These are phyloP conservation scores for Fusarium pseudograminearum DNA, from an alignment of 2,329 filamentous ascomycete genomes.

Conservation along the genomic window DNA sequence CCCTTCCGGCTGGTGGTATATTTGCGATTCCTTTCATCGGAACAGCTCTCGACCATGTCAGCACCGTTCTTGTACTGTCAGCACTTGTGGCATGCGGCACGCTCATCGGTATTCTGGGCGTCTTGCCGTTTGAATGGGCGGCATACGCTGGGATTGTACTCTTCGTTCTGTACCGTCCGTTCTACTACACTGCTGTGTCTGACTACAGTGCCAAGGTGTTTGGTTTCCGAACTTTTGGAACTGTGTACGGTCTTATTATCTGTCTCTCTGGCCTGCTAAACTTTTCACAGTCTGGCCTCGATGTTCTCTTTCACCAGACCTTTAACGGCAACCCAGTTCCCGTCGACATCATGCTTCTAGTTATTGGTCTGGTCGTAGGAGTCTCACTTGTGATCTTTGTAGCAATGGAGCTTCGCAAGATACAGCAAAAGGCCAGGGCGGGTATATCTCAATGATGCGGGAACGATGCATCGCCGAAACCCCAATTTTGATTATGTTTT, in stretches of 20 bases:
- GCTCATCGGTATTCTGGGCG: constrained; percentile 79
- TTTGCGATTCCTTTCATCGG: constrained; percentile 90
- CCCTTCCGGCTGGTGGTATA: constrained; percentile 84
- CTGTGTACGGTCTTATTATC: constrained; percentile 92
- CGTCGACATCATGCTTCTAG: constrained; percentile 77
- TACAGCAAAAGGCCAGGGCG: constrained; percentile 49
- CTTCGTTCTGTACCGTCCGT: constrained; percentile 86
- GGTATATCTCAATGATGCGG: constrained; percentile 29
- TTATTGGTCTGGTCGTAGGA: constrained; percentile 73
- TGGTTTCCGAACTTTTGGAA: constrained; percentile 90
- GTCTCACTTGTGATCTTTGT: constrained; percentile 76
- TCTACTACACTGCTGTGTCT: constrained; percentile 92
- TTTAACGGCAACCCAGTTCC: constrained; percentile 81
- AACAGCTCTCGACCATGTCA: constrained; percentile 79
- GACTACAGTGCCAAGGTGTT: constrained; percentile 94
- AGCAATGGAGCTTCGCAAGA: constrained; percentile 53
- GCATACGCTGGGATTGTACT: constrained; percentile 82
- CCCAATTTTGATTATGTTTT: neutral
- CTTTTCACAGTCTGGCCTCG: constrained; percentile 83
- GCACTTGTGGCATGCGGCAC: constrained; percentile 79
- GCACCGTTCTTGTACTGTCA: constrained; percentile 76
- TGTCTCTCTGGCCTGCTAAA: constrained; percentile 86
- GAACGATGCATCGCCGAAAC: too few species aligned
- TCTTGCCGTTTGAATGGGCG: constrained; percentile 75
- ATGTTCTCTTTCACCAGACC: constrained; percentile 78